Evolutionary conservation across 192 early-diverging fungal genomes (phyloP).

Genomic region (Diversispora eburnea): DNA sequence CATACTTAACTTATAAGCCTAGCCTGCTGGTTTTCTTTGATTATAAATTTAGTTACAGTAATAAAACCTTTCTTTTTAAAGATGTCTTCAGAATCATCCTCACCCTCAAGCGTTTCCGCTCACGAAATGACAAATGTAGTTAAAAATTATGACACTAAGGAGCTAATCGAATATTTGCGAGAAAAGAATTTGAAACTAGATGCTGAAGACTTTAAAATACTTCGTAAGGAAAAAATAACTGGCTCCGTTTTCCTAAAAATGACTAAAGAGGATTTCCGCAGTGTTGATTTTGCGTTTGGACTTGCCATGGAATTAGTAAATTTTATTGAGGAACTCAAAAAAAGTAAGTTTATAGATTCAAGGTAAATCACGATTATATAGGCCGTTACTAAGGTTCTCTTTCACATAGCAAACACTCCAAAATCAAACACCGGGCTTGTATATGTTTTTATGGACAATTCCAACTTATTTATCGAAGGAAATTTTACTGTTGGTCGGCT

Average conservation of each 20-base stretch:
- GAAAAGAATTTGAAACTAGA: background rate
- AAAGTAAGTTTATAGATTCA: conserved; percentile 1
- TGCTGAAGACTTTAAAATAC: background rate
- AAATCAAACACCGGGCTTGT: conserved; percentile 21
- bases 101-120: conserved; percentile 7
- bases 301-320: background rate
- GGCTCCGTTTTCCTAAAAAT: background rate
- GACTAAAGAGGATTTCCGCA: conserved; percentile 5
- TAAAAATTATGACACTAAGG: conserved; percentile 14
- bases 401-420: conserved; percentile 15
- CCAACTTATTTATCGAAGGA: too few species aligned
- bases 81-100: conserved; percentile 19
- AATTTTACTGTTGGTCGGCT: conserved; percentile 16
- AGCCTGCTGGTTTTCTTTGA: too few species aligned
- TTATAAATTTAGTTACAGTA: conserved; percentile 25
- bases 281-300: background rate
- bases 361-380: conserved; percentile 7
- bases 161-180: conserved; percentile 16
- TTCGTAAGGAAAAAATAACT: conserved; percentile 9
- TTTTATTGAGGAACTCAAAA: too few species aligned
- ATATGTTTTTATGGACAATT: conserved; percentile 19
- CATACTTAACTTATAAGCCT: too few species aligned
- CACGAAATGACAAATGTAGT: conserved; percentile 12
- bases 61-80: conserved; percentile 5
- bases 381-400: conserved; percentile 6